Base-by-base conservation (phyloP, 768 basidiomycete species). In the Cantharellus cinnabarinus region DNA sequence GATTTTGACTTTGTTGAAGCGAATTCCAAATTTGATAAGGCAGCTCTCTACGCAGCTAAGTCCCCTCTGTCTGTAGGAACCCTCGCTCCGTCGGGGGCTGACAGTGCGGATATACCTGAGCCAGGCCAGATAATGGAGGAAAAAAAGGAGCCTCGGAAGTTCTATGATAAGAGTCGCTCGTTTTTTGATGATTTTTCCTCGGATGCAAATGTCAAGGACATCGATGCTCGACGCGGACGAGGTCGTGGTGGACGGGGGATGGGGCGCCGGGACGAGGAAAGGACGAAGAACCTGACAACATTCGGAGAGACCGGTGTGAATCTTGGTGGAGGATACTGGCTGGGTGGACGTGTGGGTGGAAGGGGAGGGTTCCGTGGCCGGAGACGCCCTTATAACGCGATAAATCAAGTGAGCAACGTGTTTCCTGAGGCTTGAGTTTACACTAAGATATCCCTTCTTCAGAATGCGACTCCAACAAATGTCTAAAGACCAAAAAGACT, bases 21-120 rank as follows among this genome's bases (percentile, higher is more conserved):
- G 58, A 91, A 89, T 64, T 82, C 83, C 2, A 79, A 79, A 57
- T 90, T 90, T 64, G 85, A 89, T 71, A 89, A 89, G 68, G 71
- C 77, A 5, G 77, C 81, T 10, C 60, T 80, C 42, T 71, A 68
- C 44, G 72, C 71, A 41, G 67, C 65, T 15, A 66, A 66, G 20
- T 63, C 62, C 63, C 59, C 42, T 60, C 65, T 70, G 67, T 41
- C 58, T 20, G 61, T 59, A 37, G 48, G n/a, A 4, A 42, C 60
- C n/a, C 34, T 35, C 14, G 20, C 29, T 10, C 42, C 59, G 1
- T 44, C 41, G 5, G 61, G 38, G 48, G 41, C 38, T 15, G 52
- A 53, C 7, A 14, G 15, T 34, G 20, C 20, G 20, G 20, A 29
- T 29, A 29, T 29, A 29, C n/a, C 62, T 42, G 56, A 57, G 41